Base-by-base conservation (phyloP, 2,329 filamentous ascomycete genomes). In the Xylaria sp. region DNA sequence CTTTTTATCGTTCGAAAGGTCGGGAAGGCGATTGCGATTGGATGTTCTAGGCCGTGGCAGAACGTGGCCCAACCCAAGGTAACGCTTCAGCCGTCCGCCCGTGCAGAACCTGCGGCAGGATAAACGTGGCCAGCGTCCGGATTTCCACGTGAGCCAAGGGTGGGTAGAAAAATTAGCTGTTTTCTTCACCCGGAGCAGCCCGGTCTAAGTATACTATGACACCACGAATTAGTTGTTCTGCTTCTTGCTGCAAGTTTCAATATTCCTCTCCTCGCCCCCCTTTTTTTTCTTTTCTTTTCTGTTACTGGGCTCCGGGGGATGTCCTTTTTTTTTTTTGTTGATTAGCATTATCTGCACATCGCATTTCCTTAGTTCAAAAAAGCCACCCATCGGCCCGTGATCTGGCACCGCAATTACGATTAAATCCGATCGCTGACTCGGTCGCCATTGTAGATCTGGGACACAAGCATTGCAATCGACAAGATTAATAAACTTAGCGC, bases 81-180 rank as follows among this genome's bases (percentile, higher is more conserved):
- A 32, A 43, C 28, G 36, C 63, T 53, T 59, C 60, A 60, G 60
- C 59, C 43, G 36, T 55, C 67, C 60, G 60, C 64, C 55, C 18
- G 45, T 50, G 67, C 57, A 62, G 64, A 64, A 67, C 50, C 53
- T 32, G 56, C 32, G 50, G 64, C 46, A 41, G 30, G 23, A 53
- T 34, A 61, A 69, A 67, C 67, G 67, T 69, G 67, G 67, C 60
- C 67, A 64, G 60, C 67, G 56, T 60, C 56, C 39, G 63, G 39
- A 63, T 63, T 43, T 52, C 63, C 67, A 69, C 67, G 66, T 66
- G 67, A 69, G 67, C 63, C 36, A 66, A 66, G 43, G 43, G 50
- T 50, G 46, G 59, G 15, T 48, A 59, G 52, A 9, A 30, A 30
- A 48, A 34, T 55, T 34, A 36, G n/a, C 23, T n/a, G 30, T 50